Evolutionary conservation across 2,329 filamentous ascomycete genomes (phyloP).

Genomic region (Monilinia fructicola): DNA sequence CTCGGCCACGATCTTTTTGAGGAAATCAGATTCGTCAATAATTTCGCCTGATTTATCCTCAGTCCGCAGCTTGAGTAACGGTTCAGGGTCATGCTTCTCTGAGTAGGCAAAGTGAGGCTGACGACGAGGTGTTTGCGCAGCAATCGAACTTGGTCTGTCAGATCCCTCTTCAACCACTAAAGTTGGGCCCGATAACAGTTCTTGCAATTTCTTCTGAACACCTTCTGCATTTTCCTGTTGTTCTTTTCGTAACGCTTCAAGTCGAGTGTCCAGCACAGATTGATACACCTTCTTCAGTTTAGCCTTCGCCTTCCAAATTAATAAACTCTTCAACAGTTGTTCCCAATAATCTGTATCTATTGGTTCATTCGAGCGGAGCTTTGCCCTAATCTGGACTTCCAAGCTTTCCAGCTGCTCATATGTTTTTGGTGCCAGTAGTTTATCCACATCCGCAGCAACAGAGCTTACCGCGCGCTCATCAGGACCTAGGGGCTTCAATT

Average conservation of each 20-base stretch:
- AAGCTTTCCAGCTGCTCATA: conserved; percentile 83
- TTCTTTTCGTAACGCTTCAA: conserved; percentile 63
- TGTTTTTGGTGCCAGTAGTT: conserved; percentile 79
- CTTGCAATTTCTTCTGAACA: conserved; percentile 53
- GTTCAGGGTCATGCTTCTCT: conserved; percentile 60
- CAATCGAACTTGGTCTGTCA: conserved; percentile 23
- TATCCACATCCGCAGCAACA: conserved; percentile 85
- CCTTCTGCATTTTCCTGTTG: conserved; percentile 66
- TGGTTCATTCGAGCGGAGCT: conserved; percentile 78
- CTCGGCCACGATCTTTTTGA: conserved; percentile 57
- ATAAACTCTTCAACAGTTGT: conserved; percentile 78
- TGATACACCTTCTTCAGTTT: conserved; percentile 77
- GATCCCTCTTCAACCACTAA: conserved; percentile 35
- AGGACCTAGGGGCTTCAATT: conserved; percentile 57
- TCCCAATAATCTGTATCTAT: conserved; percentile 99
- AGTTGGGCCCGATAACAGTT: conserved; percentile 46
- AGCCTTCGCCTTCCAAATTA: conserved; percentile 89
- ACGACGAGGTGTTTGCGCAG: conserved; percentile 26
- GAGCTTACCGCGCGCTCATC: conserved; percentile 74
- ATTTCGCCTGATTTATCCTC: conserved; percentile 63
- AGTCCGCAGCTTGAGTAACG: conserved; percentile 60
- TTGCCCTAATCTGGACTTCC: conserved; percentile 82
- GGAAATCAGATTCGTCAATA: conserved; percentile 57
- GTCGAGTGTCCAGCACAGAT: conserved; percentile 68
- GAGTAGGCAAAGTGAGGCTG: conserved; percentile 44